Base-by-base conservation (phyloP, 768 basidiomycete genomes). In the Tricholoma sp. region DNA sequence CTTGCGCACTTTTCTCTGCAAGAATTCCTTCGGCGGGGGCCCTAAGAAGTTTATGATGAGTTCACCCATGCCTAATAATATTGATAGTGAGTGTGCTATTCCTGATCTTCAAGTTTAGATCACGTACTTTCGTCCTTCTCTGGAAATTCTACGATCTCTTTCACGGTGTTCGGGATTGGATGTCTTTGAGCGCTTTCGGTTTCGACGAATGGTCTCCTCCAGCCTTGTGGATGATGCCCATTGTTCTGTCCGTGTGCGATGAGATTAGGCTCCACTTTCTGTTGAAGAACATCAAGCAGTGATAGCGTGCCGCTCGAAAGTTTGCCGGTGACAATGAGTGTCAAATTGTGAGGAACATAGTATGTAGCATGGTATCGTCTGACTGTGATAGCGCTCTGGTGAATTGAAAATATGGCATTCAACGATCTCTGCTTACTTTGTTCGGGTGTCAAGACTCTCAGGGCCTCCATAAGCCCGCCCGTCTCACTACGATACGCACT, bases 401-500 rank as follows among this genome's bases (percentile, higher is more conserved):
- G 51, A 51, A n/a, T 48, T 17, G 31, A 20, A 54, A 29, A 31
- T 31, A 17, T 28, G 13, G 47, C 17, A 1, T 8, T 31, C 32
- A 15, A 15, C 3, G 8, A 32, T 32, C 29, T 15, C 15, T 29
- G 45, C 45, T 66, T 70, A 95, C 94, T 97, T 78, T 97, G 87
- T 61, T 97, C 86, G 20, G 93, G 86, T 1, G 84, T 88, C 58
- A 99, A 76, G 12, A 86, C 81, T 24, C 97, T 82, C 24, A 99
- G 74, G 2, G 92, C 91, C 58, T 91, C 85, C 92, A 98, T 94
- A 36, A 98, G 72, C 28, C 97, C 97, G 18, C 97, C 97, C 0
- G 95, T 98, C 78, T 99, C 97, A 62, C 93, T 95, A 28, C 95
- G 83, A 66, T 98, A 97, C 6, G 85, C 97, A 66, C 90, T 98